Conservation (phyloP, 495 filamentous ascomycete species). For the Penicillium antarcticum region DNA sequence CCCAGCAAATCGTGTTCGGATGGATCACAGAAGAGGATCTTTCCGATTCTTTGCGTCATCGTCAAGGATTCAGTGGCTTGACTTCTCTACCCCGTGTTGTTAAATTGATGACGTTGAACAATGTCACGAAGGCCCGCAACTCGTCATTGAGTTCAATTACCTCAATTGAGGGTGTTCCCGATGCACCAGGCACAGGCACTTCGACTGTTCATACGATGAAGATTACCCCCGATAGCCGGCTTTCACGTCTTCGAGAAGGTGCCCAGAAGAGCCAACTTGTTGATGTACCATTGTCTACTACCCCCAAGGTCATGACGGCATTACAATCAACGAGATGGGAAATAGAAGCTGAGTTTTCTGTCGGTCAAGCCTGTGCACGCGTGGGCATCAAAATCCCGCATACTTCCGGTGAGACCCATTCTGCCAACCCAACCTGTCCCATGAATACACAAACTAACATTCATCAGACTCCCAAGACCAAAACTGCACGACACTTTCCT, state of each 20-base stretch:
- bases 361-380: conserved; percentile 20
- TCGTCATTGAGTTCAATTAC: conserved; percentile 30
- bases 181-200: conserved; percentile 8
- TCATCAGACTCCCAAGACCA: conserved; percentile 9
- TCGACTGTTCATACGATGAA: conserved; percentile 35
- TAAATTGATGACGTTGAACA: conserved; percentile 21
- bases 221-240: conserved; percentile 26
- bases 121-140: conserved; percentile 28
- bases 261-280: conserved; percentile 8
- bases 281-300: not conserved
- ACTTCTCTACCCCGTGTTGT: conserved; percentile 34
- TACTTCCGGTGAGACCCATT: conserved; percentile 15
- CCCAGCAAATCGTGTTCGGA: conserved; percentile 29
- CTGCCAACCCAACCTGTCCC: not conserved
- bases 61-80: conserved; percentile 39
- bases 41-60: conserved; percentile 29
- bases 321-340: conserved; percentile 31
- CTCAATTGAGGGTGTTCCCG: conserved; percentile 25
- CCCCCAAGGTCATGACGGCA: conserved; percentile 1
- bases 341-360: conserved; percentile 24
- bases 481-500: conserved; percentile 24
- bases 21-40: conserved; percentile 41
- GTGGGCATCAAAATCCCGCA: conserved; percentile 34
- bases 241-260: conserved; percentile 21
- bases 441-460: not conserved